These are phyloP conservation scores for Mycena pura DNA, from an alignment of 768 basidiomycete genomes.

Conservation along the genomic window DNA sequence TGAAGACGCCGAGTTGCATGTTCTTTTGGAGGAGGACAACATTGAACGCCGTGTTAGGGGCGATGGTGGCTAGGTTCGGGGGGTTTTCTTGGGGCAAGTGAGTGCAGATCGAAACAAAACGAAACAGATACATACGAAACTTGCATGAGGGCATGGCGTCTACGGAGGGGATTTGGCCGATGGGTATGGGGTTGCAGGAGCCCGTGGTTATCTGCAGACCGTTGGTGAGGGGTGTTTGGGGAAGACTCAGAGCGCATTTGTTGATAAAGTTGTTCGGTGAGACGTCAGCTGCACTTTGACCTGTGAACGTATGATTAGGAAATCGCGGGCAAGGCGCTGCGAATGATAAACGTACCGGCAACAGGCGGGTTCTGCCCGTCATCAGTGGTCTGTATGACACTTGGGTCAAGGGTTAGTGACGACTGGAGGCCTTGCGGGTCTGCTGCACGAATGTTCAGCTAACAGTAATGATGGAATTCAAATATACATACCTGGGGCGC, in stretches of 20 bases:
- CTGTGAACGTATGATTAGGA: no score
- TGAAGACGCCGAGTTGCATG: slow-evolving; percentile 61
- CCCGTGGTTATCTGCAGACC: slow-evolving; percentile 58
- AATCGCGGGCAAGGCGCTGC: no score
- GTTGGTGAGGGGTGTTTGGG: slow-evolving; percentile 58
- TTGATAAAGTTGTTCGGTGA: slow-evolving; percentile 70
- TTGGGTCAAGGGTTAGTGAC: slow-evolving; percentile 29
- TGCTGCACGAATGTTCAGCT: no score
- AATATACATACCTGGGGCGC: no score
- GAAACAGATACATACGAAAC: slow-evolving; percentile 37
- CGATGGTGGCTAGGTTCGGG: slow-evolving; percentile 50
- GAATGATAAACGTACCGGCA: no score
- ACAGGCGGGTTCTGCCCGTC: slow-evolving; percentile 14
- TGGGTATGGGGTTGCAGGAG: slow-evolving; percentile 66
- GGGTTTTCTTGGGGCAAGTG: slow-evolving; percentile 34
- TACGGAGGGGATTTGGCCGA: slow-evolving; percentile 58
- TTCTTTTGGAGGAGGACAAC: slow-evolving; percentile 55
- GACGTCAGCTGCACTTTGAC: slow-evolving; percentile 59
- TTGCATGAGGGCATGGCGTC: slow-evolving; percentile 57
- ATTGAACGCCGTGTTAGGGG: slow-evolving; percentile 55
- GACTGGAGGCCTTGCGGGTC: slow-evolving; percentile 48
- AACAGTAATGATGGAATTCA: no score
- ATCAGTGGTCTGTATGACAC: slow-evolving; percentile 15
- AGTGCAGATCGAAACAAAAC: neutral
- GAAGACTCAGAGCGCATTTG: slow-evolving; percentile 50